Evolutionary conservation across 2,329 filamentous ascomycete species (phyloP), one percentile per base, ranked within the genome.

Genomic region (Cladosporium halotolerans): DNA sequence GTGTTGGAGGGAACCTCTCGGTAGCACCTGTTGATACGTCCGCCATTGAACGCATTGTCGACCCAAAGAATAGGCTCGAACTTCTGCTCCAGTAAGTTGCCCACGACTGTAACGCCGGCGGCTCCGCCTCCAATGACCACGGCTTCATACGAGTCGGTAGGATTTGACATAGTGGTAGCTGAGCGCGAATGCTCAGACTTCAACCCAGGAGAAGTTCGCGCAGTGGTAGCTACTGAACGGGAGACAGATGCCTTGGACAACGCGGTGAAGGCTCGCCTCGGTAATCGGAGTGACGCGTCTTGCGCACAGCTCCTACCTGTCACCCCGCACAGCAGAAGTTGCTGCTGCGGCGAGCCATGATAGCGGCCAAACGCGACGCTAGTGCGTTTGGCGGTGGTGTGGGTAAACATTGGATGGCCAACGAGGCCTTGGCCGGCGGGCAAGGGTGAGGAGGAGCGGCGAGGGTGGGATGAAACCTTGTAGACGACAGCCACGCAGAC

Each of bases 1-100:
- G 82, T 85, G 63, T 85, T 85, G 60, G 75, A 79, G 57, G 81
- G 81, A 16, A 84, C 82, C 62, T 83, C 80, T 45, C 80, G 74
- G 62, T 85, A 85, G 62, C 72, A 73, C 55, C 72, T 70, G 58
- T 69, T 70, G 41, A 70, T 60, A 43, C 68, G 57, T 10, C 68
- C 68, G 9, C 64, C 80, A 19, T 76, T 68, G 60, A 84, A 83
- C 2, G 66, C 62, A 33, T 79, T 73, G 61, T 84, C 82, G 39
- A 83, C 71, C 82, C 82, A 85, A 48, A 80, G 65, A 45, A 84
- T 74, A 11, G 74, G 75, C 8, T 70, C 66, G 7, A 76, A 68
- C 44, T 75, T 72, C 32, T 75, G 73, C 61, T 84, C 79, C 14
- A 85, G 72, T 14, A 85, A 67, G 60, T 82, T 83, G n/a, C 82